These are phyloP conservation scores for Cercospora sesami DNA, from an alignment of 2,329 filamentous ascomycete species.

Conservation along the genomic window DNA sequence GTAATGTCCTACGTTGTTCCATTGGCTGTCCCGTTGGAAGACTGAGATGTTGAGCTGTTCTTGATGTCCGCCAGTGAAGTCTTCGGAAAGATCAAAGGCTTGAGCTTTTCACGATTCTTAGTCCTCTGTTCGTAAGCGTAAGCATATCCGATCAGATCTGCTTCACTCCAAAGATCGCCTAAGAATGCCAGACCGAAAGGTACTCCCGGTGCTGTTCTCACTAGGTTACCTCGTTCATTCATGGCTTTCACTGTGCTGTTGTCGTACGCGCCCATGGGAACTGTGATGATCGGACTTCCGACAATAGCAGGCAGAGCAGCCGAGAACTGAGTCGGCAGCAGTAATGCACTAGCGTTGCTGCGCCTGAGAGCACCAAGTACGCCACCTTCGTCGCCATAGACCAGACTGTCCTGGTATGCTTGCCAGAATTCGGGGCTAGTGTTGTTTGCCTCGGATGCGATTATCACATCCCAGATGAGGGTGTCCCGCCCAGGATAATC, in stretches of 20 bases:
- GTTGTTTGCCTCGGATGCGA: slow-evolving; percentile 1
- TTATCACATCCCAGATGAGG: slow-evolving; percentile 10
- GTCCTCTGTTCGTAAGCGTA: slow-evolving; percentile 17
- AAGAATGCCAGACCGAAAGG: slow-evolving; percentile 14
- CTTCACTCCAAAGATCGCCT: slow-evolving; percentile 10
- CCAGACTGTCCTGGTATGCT: slow-evolving; percentile 6
- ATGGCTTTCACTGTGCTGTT: background rate
- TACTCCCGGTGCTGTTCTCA: background rate
- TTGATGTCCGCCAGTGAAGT: background rate
- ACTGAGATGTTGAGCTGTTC: background rate
- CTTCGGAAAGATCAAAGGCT: slow-evolving; percentile 6
- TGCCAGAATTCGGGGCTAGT: slow-evolving; percentile 5
- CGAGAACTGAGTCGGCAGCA: slow-evolving; percentile 8
- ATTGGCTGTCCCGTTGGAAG: background rate
- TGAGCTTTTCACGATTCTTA: background rate
- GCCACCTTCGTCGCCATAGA: slow-evolving; percentile 8
- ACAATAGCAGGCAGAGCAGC: slow-evolving; percentile 1
- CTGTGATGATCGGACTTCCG: slow-evolving; percentile 9
- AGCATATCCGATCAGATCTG: slow-evolving; percentile 9
- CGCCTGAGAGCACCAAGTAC: slow-evolving; percentile 10
- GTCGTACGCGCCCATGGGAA: slow-evolving; percentile 11
- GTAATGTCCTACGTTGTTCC: background rate
- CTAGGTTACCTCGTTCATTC: background rate
- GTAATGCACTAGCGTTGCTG: slow-evolving; percentile 4
- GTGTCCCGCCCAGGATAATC: slow-evolving; percentile 2